Percentiles rank a stretch among this genome's conserved stretches.
phyloP scores from a whole-genome alignment of 2,329 filamentous ascomycete species.

The Daldinia sp. region DNA sequence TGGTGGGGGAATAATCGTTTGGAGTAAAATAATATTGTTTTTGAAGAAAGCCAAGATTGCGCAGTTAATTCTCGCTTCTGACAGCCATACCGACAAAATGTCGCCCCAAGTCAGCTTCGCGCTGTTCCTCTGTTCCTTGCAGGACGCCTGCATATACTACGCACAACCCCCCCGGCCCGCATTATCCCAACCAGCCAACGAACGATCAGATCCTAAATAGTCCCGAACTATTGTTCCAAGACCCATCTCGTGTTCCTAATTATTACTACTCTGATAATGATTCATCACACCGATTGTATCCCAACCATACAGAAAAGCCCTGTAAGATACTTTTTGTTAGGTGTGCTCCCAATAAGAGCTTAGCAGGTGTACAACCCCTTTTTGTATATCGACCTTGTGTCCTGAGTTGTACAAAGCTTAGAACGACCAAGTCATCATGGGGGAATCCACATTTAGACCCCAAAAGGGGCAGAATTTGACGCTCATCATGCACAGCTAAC shows the following conservation, averaged over 20 bases:
- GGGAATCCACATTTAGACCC: constrained; percentile 32
- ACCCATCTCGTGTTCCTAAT: constrained; percentile 42
- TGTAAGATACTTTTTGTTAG: constrained; percentile 12
- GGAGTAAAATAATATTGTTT: too few species aligned
- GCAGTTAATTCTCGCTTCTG: too few species aligned
- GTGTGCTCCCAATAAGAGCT: constrained; percentile 16
- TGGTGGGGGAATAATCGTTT: too few species aligned
- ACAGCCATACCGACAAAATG: constrained; percentile 7
- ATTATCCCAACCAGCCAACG: constrained; percentile 31
- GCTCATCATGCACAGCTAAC: constrained; percentile 33
- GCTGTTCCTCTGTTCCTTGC: constrained; percentile 47
- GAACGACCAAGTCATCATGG: constrained; percentile 28
- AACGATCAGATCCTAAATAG: constrained; percentile 38
- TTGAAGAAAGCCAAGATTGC: too few species aligned
- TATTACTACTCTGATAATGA: constrained; percentile 33
- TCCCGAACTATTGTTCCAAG: constrained; percentile 38
- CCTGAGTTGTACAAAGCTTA: constrained; percentile 10
- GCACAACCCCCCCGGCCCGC: constrained; percentile 30
- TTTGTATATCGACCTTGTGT: constrained; percentile 16
- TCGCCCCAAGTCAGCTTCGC: constrained; percentile 34
- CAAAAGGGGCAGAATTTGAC: constrained; percentile 29
- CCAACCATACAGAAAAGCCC: constrained; percentile 16
- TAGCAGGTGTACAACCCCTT: constrained; percentile 34
- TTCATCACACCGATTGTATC: constrained; percentile 33
- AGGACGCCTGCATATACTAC: constrained; percentile 39